Evolutionary conservation across 768 basidiomycete species (phyloP), one percentile per base, ranked within the genome.

Genomic region (Mycena chlorophos): DNA sequence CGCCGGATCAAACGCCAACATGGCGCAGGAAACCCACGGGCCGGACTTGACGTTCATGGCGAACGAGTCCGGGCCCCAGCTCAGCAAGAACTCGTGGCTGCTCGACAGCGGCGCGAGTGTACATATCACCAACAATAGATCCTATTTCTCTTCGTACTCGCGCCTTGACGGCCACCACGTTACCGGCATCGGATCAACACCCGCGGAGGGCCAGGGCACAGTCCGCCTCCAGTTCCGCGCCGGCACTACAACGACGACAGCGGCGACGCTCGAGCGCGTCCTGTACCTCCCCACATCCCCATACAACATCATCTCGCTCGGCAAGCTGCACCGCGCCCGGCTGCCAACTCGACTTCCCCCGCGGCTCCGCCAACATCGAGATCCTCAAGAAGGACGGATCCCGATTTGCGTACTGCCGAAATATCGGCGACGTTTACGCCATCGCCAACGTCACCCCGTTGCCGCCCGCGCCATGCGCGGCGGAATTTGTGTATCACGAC

Each of bases 101-200:
- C 34, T 54, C 12, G 53, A 54, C 23, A 54, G 53, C 47, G 53
- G 29, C 3, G 53, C 53, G n/a, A 54, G 53, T 40, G 26, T 39
- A n/a, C 53, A 54, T 20, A 54, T 54, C 27, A 54, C 53, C 23
- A 54, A 54, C 31, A 54, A 54, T 25, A 49, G 23, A 38, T 39
- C 47, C 10, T 20, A 48, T 49, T 54, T 54, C 37, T 25, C 26
- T 37, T 54, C 46, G 34, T 54, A 54, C n/a, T 27, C 45, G 4
- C 45, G 30, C 16, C 17, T 49, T 17, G 47, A 38, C 2, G 28
- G 49, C 43, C 53, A 54, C 47, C 48, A 16, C 14, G 49, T 55
- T 28, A 27, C 49, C 28, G 54, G 54, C 20, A 55, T 55, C 17
- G 54, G 54, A 17, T 49, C 38, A 6, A 42, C 40, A 49, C 38